A percentile compares a stretch with the other conserved stretches of the same genome.
Conservation (phyloP, 2,329 filamentous ascomycete species). For the Beauveria rudraprayagi region DNA sequence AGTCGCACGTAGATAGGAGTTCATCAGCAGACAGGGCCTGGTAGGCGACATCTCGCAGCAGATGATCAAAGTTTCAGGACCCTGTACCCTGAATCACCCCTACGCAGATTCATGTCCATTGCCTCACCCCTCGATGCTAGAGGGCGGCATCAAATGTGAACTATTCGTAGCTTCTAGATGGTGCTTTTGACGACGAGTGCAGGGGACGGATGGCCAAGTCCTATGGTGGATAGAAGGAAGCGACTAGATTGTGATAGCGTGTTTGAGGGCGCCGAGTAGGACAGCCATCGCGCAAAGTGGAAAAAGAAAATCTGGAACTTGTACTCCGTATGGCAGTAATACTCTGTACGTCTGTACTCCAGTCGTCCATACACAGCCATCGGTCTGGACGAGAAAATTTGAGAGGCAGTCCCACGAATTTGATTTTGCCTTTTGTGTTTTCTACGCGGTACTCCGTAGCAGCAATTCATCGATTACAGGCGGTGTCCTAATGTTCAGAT, state of each 20-base stretch:
- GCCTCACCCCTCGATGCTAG: neutral
- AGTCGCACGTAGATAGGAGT: too few relatives aligned
- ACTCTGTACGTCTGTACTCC: neutral
- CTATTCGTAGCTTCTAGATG: neutral
- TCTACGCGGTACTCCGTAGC: neutral
- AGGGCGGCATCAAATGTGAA: neutral
- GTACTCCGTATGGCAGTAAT: neutral
- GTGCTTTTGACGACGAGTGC: slow-evolving; percentile 1
- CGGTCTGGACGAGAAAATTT: neutral
- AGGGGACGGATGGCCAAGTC: neutral
- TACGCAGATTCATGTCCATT: neutral
- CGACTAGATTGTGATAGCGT: neutral
- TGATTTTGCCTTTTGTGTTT: neutral
- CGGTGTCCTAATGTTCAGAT: neutral
- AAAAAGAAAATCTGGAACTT: slow-evolving; percentile 5
- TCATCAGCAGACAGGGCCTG: neutral
- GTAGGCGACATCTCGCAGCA: neutral
- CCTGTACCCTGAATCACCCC: neutral
- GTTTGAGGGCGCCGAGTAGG: neutral
- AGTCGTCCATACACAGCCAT: neutral
- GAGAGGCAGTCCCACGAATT: neutral
- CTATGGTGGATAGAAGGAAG: neutral
- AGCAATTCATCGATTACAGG: neutral
- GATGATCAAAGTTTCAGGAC: neutral
- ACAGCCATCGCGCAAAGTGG: neutral